Evolutionary conservation across 2,329 filamentous ascomycete species (phyloP).

Genomic region (Dryadomyces sulphureus): DNA sequence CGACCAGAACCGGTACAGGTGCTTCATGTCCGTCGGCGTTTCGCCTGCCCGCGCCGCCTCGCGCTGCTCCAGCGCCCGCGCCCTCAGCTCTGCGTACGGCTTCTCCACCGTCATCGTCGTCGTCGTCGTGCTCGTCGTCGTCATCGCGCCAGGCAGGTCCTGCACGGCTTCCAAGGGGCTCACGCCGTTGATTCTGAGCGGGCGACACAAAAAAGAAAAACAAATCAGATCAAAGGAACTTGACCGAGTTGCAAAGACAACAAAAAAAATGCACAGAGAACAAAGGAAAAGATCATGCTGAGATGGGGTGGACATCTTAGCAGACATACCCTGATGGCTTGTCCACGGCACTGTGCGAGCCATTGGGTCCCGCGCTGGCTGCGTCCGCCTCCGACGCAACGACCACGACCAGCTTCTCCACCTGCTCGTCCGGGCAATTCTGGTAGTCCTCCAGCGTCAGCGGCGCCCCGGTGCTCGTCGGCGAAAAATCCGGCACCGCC

Average conservation of each 20-base stretch:
- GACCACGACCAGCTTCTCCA: conserved; percentile 17
- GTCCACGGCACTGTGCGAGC: not conserved
- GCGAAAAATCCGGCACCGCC: conserved; percentile 48
- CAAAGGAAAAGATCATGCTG: too few relatives aligned
- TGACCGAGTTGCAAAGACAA: not conserved
- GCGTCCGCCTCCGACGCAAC: conserved; percentile 10
- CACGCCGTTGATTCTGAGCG: not conserved
- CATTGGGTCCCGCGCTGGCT: conserved; percentile 6
- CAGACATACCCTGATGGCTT: conserved; percentile 1
- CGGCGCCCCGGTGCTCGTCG: conserved; percentile 15
- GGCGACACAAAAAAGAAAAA: not conserved
- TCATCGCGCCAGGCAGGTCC: not conserved
- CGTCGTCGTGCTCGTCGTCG: too few relatives aligned
- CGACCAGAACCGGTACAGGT: conserved; percentile 62
- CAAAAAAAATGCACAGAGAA: not conserved
- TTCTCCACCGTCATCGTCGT: conserved; percentile 2
- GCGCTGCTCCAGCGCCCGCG: conserved; percentile 24
- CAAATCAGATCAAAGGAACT: not conserved
- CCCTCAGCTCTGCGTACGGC: conserved; percentile 21
- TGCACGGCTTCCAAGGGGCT: not conserved
- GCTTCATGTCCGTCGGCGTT: conserved; percentile 42
- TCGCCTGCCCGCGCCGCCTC: conserved; percentile 19
- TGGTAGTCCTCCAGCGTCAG: conserved; percentile 18
- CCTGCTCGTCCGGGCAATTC: conserved; percentile 17
- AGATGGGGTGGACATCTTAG: not conserved